Conservation (phyloP, 306 rosid genomes). For the Malus sylvestris region DNA sequence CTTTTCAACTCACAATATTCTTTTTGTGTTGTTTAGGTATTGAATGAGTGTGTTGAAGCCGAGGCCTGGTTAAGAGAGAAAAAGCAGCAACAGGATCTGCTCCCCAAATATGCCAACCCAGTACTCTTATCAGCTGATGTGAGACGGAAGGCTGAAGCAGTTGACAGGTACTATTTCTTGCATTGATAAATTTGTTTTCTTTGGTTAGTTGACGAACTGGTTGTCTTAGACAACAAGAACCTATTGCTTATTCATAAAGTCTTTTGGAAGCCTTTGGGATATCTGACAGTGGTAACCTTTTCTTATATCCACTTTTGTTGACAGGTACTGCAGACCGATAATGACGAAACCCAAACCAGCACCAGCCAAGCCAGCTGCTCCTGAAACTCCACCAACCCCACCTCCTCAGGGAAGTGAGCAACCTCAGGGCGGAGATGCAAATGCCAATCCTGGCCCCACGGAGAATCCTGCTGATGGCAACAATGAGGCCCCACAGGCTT, state of each 20-base stretch:
- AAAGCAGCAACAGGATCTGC: constrained; percentile 61
- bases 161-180: constrained; percentile 55
- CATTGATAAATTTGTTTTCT: neutral
- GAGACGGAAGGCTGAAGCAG: constrained; percentile 74
- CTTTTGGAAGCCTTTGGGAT: neutral
- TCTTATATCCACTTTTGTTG: neutral
- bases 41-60: constrained; percentile 76
- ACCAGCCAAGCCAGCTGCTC: constrained; percentile 52
- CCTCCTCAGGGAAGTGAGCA: constrained; percentile 40
- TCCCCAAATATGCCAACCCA: constrained; percentile 71
- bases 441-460: constrained; percentile 14
- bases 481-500: constrained; percentile 39
- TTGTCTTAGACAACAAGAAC: neutral
- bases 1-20: neutral
- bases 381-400: constrained; percentile 51
- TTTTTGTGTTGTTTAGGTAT: constrained; percentile 36
- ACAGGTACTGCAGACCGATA: constrained; percentile 74
- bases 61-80: constrained; percentile 89
- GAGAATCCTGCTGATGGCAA: constrained; percentile 29
- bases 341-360: constrained; percentile 84
- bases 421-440: constrained; percentile 37
- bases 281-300: neutral
- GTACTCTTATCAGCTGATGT: constrained; percentile 68
- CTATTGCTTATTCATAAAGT: too few species aligned
- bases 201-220: neutral